Percentiles rank a stretch among this genome's conserved stretches.
Conservation (phyloP, 1,139 yeast genomes). For the Protomyces lactucae-debilis region DNA sequence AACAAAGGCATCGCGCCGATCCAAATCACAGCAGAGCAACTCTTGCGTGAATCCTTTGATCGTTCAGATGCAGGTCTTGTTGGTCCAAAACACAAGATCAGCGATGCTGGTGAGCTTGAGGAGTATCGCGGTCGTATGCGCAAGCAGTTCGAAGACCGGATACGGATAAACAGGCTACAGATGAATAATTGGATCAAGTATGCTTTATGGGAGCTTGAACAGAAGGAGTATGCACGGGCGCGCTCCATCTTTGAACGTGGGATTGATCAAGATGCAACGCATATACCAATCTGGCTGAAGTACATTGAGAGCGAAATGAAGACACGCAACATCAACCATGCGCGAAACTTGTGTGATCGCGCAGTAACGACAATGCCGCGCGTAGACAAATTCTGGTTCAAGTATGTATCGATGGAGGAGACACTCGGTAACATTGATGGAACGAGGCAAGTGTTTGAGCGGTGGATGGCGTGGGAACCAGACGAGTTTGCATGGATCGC, state of each 20-base stretch:
- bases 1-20: slow-evolving; percentile 48
- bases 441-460: slow-evolving; percentile 62
- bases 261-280: slow-evolving; percentile 63
- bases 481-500: slow-evolving; percentile 66
- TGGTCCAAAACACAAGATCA: slow-evolving; percentile 46
- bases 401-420: slow-evolving; percentile 73
- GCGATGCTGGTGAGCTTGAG: slow-evolving; percentile 42
- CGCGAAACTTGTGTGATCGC: slow-evolving; percentile 75
- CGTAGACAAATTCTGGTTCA: slow-evolving; percentile 80
- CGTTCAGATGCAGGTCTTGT: slow-evolving; percentile 44
- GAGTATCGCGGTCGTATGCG: slow-evolving; percentile 73
- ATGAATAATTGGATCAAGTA: slow-evolving; percentile 88
- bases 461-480: slow-evolving; percentile 73
- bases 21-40: slow-evolving; percentile 55
- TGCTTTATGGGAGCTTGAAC: slow-evolving; percentile 81
- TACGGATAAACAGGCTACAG: slow-evolving; percentile 74
- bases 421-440: slow-evolving; percentile 59
- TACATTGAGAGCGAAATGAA: slow-evolving; percentile 76
- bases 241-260: slow-evolving; percentile 88
- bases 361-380: slow-evolving; percentile 71
- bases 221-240: slow-evolving; percentile 69
- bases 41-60: slow-evolving; percentile 54
- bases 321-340: slow-evolving; percentile 74
- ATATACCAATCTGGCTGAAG: slow-evolving; percentile 79
- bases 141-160: slow-evolving; percentile 76